Evolutionary conservation across 768 basidiomycete species (phyloP).

Genomic region (Lyophyllum decastes): DNA sequence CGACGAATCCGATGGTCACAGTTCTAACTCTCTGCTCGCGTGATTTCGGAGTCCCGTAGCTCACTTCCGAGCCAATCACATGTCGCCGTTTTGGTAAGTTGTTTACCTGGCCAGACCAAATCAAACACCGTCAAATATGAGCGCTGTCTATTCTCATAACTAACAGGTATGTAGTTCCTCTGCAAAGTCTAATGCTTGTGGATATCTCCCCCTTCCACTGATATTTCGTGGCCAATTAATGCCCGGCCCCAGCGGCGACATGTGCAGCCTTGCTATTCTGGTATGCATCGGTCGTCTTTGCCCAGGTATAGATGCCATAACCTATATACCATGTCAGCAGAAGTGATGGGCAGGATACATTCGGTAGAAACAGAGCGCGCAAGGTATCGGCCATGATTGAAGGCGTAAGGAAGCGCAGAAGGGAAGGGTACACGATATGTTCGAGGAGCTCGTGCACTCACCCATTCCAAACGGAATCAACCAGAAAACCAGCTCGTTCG

Average conservation of each 20-base stretch:
- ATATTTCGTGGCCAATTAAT: not conserved
- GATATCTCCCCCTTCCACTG: not conserved
- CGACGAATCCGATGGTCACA: no score
- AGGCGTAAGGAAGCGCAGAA: no score
- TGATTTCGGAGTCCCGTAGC: slow-evolving; percentile 19
- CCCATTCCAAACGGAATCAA: slow-evolving; percentile 75
- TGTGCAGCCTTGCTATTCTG: slow-evolving; percentile 71
- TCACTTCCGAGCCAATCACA: slow-evolving; percentile 21
- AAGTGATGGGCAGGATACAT: not conserved
- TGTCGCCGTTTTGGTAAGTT: slow-evolving; percentile 9
- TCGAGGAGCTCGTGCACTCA: slow-evolving; percentile 38
- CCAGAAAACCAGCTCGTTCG: slow-evolving; percentile 76
- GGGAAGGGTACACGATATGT: not conserved
- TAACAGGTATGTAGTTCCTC: not conserved
- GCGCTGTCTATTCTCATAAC: no score
- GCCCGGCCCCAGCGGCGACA: not conserved
- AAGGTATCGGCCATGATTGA: no score
- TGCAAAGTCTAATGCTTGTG: not conserved
- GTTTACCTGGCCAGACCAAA: no score
- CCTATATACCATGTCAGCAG: slow-evolving; percentile 41
- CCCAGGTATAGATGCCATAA: slow-evolving; percentile 81
- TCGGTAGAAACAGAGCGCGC: no score
- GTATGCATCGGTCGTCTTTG: slow-evolving; percentile 63
- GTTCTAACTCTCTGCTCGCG: slow-evolving; percentile 10
- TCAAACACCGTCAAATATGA: no score